Evolutionary conservation across 805 yeast species (phyloP), one percentile per base, ranked within the genome.

Genomic region (Maudiozyma bulderi): DNA sequence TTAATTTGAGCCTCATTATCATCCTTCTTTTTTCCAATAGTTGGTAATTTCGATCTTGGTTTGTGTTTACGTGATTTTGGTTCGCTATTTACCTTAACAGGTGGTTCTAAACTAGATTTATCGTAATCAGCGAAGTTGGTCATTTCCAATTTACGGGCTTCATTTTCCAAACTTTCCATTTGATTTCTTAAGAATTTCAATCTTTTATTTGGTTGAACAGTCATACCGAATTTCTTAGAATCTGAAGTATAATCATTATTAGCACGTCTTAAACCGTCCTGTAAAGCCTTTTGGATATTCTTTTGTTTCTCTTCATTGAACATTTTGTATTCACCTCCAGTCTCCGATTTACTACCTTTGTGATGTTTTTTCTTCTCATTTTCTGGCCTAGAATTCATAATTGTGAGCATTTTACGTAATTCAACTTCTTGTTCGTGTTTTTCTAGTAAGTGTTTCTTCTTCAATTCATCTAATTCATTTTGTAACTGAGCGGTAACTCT

Each of bases 111-210:
- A 10, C 46, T 32, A 45, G 50, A 51, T 46, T 61, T 54, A 52
- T 67, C 55, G 49, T 53, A 54, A 33, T 80, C 86, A 30, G 77
- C 82, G 58, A 87, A 89, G 55, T 88, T 93, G 20, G 86, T 84
- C 77, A 80, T 82, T 62, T 91, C 97, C 50, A 91, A 73, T 58
- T 84, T 86, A 52, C 95, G 71, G 0, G 96, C 96, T 70, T 86
- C 86, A 44, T 78, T 76, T 61, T 86, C 95, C 47, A 90, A 73
- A 53, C 79, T 82, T 51, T 86, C 95, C 95, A 88, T 88, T 61
- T 83, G 77, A 57, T 83, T 86, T 48, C 96, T 73, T 57, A 90
- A 72, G 42, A 79, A 82, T 52, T 93, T 74, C 46, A 89, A 68
- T 54, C 91, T 72, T 3, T 84, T 76, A 57, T 84, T 84, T 3